Base-by-base conservation (phyloP, 208 protist genomes). In the Ichthyophonus hoferi region DNA sequence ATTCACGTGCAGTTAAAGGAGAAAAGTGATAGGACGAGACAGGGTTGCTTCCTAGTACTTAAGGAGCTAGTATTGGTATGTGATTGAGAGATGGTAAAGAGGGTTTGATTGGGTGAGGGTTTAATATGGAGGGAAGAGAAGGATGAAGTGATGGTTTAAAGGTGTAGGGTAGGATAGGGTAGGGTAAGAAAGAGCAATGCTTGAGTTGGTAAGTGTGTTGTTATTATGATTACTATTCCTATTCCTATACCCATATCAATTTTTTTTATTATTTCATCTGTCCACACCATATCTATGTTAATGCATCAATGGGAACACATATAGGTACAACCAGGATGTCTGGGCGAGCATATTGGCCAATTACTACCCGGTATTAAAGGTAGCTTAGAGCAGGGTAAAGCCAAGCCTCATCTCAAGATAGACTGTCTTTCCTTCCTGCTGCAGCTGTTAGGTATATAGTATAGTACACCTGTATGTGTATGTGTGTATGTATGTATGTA, bases 1-100 rank as follows among this genome's bases (percentile, higher is more conserved):
- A n/a, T n/a, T n/a, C n/a, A n/a, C n/a, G n/a, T 93, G 58, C 83
- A 92, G 86, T 79, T 95, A 17, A 92, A 91, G 37, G 87, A 94
- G 81, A 96, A 96, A 86, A 90, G 41, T 0, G 67, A 94, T 35
- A 96, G 95, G 90, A 93, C 89, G 40, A 88, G 93, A 37, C 77
- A 88, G n/a, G 92, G 90, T 42, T 91, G 84, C 37, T 93, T 96
- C 43, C 67, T 87, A 78, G 34, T 95, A 1, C 89, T 96, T 0
- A 90, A 89, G 1, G 92, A 94, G 79, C 86, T 96, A 31, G 34
- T 93, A 42, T 35, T 67, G 50, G 50, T 67, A 67, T n/a, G n/a
- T n/a, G n/a, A n/a, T n/a, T n/a, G n/a, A n/a, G n/a, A n/a, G n/a
- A n/a, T n/a, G n/a, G n/a, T n/a, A n/a, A n/a, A n/a, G n/a, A n/a